Conservation (phyloP, 495 filamentous ascomycete genomes). For the Arthonia radiata region DNA sequence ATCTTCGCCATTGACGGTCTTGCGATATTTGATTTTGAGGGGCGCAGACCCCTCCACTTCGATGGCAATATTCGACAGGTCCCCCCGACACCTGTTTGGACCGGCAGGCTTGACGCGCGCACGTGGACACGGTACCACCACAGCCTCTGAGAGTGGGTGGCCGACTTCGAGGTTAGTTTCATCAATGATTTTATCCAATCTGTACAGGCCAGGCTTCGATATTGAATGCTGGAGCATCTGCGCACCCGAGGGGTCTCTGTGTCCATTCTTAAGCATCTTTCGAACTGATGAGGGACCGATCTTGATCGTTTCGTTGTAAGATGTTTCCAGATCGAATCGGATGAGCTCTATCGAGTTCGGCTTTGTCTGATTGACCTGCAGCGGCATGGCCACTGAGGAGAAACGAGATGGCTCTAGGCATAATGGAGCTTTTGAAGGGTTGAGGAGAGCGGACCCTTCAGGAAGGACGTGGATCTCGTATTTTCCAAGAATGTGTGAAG, state of each 20-base stretch:
- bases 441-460: slow-evolving; percentile 79
- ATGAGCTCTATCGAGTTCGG: slow-evolving; percentile 67
- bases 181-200: slow-evolving; percentile 61
- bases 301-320: slow-evolving; percentile 49
- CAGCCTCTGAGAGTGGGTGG: slow-evolving; percentile 37
- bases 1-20: slow-evolving; percentile 50
- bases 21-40: slow-evolving; percentile 76
- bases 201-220: slow-evolving; percentile 68
- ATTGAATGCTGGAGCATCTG: slow-evolving; percentile 35
- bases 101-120: slow-evolving; percentile 40
- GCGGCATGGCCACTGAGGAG: slow-evolving; percentile 37
- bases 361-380: slow-evolving; percentile 76
- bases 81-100: slow-evolving; percentile 49
- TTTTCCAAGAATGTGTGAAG: slow-evolving; percentile 77
- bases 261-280: slow-evolving; percentile 30
- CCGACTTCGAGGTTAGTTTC: slow-evolving; percentile 84
- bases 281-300: slow-evolving; percentile 46
- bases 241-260: slow-evolving; percentile 23
- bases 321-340: slow-evolving; percentile 60
- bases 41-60: slow-evolving; percentile 75
- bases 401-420: slow-evolving; percentile 49
- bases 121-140: slow-evolving; percentile 63
- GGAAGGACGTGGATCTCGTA: slow-evolving; percentile 93
- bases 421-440: slow-evolving; percentile 49
- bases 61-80: slow-evolving; percentile 61